Conservation (phyloP, 1,139 yeast species). For the Yamadazyma taylorii region DNA sequence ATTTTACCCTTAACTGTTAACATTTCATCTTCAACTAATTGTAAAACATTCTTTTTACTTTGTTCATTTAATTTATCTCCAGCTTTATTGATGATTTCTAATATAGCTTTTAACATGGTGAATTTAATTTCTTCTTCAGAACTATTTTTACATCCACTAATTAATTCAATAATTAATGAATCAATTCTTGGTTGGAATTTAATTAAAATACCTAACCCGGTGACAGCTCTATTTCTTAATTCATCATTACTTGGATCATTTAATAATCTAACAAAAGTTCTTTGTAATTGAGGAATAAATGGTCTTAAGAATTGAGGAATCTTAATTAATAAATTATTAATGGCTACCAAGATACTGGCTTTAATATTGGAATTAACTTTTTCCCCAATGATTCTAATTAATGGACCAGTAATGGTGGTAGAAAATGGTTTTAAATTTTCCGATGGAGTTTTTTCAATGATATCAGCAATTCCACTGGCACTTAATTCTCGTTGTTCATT, state of each 20-base stretch:
- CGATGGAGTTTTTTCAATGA: constrained; percentile 85
- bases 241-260: constrained; percentile 73
- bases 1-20: constrained; percentile 50
- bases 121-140: constrained; percentile 67
- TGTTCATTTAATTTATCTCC: constrained; percentile 75
- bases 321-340: constrained; percentile 73
- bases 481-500: constrained; percentile 81
- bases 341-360: constrained; percentile 84
- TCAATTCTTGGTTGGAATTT: constrained; percentile 92
- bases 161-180: constrained; percentile 82
- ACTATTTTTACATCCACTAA: constrained; percentile 67
- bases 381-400: constrained; percentile 97
- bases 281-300: constrained; percentile 93
- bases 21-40: constrained; percentile 76
- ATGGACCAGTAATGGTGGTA: constrained; percentile 93
- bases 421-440: constrained; percentile 81
- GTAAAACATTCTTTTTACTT: constrained; percentile 67
- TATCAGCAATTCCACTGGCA: constrained; percentile 86
- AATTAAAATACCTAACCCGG: constrained; percentile 83
- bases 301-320: constrained; percentile 93
- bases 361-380: constrained; percentile 87
- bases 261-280: constrained; percentile 92
- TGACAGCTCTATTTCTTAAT: constrained; percentile 83
- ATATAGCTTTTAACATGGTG: constrained; percentile 82
- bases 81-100: constrained; percentile 79